Evolutionary conservation across 2,329 filamentous ascomycete species (phyloP), one percentile per base, ranked within the genome.

Genomic region (Exophiala calicioides): DNA sequence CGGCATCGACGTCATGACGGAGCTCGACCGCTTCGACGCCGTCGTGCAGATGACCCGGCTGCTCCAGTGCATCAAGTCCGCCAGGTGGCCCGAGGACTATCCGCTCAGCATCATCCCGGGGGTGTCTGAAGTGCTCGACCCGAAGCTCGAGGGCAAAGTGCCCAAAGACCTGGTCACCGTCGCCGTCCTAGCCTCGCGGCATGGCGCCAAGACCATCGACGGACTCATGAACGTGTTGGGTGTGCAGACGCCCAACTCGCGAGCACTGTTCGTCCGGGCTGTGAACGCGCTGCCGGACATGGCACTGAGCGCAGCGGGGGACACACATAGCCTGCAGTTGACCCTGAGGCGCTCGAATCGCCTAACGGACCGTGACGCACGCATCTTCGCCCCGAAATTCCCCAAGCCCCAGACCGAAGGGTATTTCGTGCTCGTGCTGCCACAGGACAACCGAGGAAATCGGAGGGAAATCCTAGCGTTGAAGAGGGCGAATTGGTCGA

Each of bases 321-420:
- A 65, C 12, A 56, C 61, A 13, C 62, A 62, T 13, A 48, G 50
- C 26, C 20, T 59, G 19, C 48, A 47, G 18, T 23, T 59, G 16
- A 55, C 42, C 1, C 18, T 58, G 27, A 55, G 47, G 32, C 47
- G 57, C 24, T 41, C 47, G 15, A 59, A 59, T 24, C 37, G 39
- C 13, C 23, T 58, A 3, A 26, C 43, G 2, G 79, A 85, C 62
- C 71, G 76, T 6, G 86, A 90, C 1, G 83, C 80, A 37, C 80
- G 85, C 51, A 86, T 96, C 63, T 95, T 85, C 60, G 89, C 93
- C 0, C 91, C 94, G 2, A 79, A 80, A 16, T 97, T 95, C 69
- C 91, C 91, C 1, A 98, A 98, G 68, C 83, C 90, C 12, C 93
- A 98, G 68, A 93, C 83, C 0, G 93, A 98, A 62, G 90, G 90